Evolutionary conservation across 441 rosid genomes (phyloP).

Genomic region (Monsonia emarginata): DNA sequence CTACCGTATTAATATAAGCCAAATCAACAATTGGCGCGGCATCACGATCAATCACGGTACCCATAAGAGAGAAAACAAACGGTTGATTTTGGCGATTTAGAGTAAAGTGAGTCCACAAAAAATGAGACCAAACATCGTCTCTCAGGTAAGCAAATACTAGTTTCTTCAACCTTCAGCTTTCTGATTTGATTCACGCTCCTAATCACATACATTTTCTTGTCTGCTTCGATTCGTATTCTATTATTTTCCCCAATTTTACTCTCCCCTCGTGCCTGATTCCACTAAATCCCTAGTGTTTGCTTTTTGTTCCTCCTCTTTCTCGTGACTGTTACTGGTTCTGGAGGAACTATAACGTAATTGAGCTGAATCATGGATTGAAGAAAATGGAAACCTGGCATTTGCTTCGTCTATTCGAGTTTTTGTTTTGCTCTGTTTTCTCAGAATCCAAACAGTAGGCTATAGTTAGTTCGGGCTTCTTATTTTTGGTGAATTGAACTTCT

Average conservation of each 20-base stretch:
- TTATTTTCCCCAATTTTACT: background rate
- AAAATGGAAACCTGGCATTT: too few species aligned
- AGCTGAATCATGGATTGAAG: too few species aligned
- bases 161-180: background rate
- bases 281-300: background rate
- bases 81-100: too few species aligned
- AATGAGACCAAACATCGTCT: constrained; percentile 20
- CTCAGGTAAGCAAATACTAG: constrained; percentile 12
- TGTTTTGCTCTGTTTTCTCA: too few species aligned
- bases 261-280: background rate
- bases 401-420: too few species aligned
- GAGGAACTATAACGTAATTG: background rate
- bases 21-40: too few species aligned
- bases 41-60: too few species aligned
- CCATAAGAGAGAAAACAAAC: too few species aligned
- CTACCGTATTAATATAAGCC: too few species aligned
- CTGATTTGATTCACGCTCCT: background rate
- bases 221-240: background rate
- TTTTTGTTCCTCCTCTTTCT: background rate
- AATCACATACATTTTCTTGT: background rate
- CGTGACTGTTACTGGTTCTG: background rate
- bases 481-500: too few species aligned
- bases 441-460: too few species aligned
- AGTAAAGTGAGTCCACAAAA: background rate
- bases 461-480: too few species aligned